Evolutionary conservation across 176 grass and related monocot genomes (phyloP).

Genomic region (Avena eriantha): DNA sequence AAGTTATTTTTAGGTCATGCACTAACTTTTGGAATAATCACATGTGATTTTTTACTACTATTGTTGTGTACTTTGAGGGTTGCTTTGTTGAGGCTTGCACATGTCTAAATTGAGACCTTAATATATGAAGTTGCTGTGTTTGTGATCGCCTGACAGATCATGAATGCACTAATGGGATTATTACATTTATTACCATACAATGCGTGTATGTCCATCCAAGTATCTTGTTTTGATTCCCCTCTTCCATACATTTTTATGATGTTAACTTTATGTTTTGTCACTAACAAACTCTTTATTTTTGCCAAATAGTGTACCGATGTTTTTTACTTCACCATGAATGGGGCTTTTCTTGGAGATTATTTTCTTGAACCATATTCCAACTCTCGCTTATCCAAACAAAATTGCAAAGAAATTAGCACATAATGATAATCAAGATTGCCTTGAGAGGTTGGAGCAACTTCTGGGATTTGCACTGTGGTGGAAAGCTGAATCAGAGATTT

Average conservation of each 20-base stretch:
- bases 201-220: constrained; percentile 23
- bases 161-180: neutral
- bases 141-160: neutral
- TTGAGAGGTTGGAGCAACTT: constrained; percentile 8
- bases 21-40: constrained; percentile 6
- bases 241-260: neutral
- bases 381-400: constrained; percentile 20
- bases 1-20: constrained; percentile 44
- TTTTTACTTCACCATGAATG: neutral
- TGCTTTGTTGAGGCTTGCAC: constrained; percentile 3
- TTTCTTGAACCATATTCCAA: constrained; percentile 14
- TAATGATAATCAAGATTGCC: constrained; percentile 23
- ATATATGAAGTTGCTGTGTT: constrained; percentile 23
- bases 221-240: constrained; percentile 26
- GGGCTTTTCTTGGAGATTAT: constrained; percentile 2
- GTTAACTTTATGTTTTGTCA: constrained; percentile 17
- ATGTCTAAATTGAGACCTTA: constrained; percentile 36
- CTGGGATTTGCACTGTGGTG: neutral
- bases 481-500: constrained; percentile 20
- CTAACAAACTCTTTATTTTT: neutral
- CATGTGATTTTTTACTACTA: constrained; percentile 16
- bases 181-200: constrained; percentile 14
- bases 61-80: constrained; percentile 29
- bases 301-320: neutral
- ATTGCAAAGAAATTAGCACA: constrained; percentile 20